These are phyloP conservation scores for Chaetomiaceae sp. DNA, from an alignment of 2,329 filamentous ascomycete genomes.

Conservation along the genomic window DNA sequence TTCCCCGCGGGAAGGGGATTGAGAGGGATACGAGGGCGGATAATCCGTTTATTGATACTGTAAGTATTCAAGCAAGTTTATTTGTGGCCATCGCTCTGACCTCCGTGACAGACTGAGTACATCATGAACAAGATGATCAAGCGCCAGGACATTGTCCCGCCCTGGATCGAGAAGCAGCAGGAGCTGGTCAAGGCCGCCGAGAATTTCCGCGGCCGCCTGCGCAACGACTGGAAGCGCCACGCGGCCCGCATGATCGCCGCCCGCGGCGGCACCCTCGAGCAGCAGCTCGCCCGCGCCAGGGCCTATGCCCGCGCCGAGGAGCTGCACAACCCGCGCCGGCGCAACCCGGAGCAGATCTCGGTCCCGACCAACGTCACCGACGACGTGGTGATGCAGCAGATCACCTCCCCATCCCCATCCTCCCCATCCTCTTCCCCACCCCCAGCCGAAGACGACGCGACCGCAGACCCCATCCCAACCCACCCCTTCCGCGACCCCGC, in stretches of 20 bases:
- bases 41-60: slow-evolving; percentile 85
- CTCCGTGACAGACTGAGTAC: slow-evolving; percentile 64
- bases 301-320: slow-evolving; percentile 73
- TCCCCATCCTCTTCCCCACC: not conserved
- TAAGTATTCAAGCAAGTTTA: slow-evolving; percentile 8
- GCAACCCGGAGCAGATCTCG: slow-evolving; percentile 43
- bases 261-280: slow-evolving; percentile 67
- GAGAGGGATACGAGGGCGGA: slow-evolving; percentile 76
- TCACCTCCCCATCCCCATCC: slow-evolving; percentile 16
- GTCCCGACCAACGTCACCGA: slow-evolving; percentile 45
- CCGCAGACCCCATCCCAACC: slow-evolving; percentile 15
- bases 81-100: not conserved
- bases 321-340: slow-evolving; percentile 54
- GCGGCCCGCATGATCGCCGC: slow-evolving; percentile 74
- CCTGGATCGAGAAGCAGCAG: slow-evolving; percentile 99
- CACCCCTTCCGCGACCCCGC: slow-evolving; percentile 67
- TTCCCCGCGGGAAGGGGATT: slow-evolving; percentile 74
- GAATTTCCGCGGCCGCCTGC: slow-evolving; percentile 68
- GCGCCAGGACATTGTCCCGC: slow-evolving; percentile 88
- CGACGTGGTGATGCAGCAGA: slow-evolving; percentile 45
- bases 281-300: slow-evolving; percentile 67
- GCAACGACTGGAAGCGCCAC: slow-evolving; percentile 80
- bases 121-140: slow-evolving; percentile 99
- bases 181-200: slow-evolving; percentile 68
- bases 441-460: not conserved